Base-by-base conservation (phyloP, 1,284 basidiomycete genomes). In the Vanrija pseudolonga region DNA sequence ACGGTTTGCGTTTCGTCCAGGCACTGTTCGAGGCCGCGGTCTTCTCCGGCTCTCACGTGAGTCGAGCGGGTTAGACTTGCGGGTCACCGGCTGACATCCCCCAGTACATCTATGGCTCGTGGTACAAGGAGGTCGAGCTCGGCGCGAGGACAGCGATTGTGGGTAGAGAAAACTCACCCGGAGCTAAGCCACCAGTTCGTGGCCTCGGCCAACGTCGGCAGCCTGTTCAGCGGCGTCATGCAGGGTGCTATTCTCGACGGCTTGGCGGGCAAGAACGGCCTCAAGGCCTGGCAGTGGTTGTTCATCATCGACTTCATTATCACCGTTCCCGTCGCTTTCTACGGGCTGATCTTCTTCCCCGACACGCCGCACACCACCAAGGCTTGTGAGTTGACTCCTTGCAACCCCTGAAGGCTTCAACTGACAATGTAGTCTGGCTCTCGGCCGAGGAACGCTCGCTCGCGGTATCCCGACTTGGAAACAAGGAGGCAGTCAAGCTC, bases 251-350 rank as follows among this genome's bases (percentile, higher is more conserved):
- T 71, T 65, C 32, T 45, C 54, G 12, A 63, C 63, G 32, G 32
- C 14, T 79, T n/a, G 76, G 80, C 22, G 81, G 81, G 62, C 79
- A 81, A 32, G 78, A 80, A 39, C 56, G 78, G n/a, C 66, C 73
- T 52, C 54, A 70, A 80, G 61, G 72, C 76, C 9, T 82, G 80
- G 80, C 78, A 81, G 65, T 80, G 77, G 60, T 64, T 82, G 22
- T 82, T 82, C 63, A 47, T 79, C 76, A 79, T 81, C 46, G 79
- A 80, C 12, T 51, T 70, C 7, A 61, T 68, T 45, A 60, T 70
- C 53, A 66, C 68, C 44, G 53, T 68, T 9, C 69, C 69, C 1
- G 60, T 71, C 22, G 66, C 68, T 5, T 56, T 64, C 18, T 69
- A 67, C 50, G 70, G 68, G 11, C 67, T 69, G 56, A 14, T 65